phyloP scores from a whole-genome alignment of 2,329 filamentous ascomycete species.

The Xylariaceae sp. region DNA sequence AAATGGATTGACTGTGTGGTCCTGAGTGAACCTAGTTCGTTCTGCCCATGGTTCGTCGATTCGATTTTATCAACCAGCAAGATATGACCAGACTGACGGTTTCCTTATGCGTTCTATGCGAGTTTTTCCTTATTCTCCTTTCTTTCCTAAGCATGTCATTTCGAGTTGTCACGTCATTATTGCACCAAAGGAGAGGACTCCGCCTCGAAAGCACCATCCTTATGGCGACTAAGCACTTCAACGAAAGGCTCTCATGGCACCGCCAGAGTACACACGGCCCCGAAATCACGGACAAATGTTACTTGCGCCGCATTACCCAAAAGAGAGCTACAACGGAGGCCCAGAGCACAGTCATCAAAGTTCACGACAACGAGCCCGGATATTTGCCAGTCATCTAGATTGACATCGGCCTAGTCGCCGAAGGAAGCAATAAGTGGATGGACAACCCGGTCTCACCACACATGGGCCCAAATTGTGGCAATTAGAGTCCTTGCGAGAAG shows the following conservation, averaged over 20 bases:
- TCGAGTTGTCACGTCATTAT: conserved; percentile 31
- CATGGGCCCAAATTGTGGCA: neutral
- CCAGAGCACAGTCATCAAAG: neutral
- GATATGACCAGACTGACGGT: conserved; percentile 25
- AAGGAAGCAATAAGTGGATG: neutral
- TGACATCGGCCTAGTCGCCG: neutral
- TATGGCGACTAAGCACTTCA: neutral
- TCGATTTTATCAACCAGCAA: conserved; percentile 26
- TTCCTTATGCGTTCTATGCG: conserved; percentile 28
- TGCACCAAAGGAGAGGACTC: conserved; percentile 34
- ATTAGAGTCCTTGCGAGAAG: neutral
- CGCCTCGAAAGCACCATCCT: conserved; percentile 29
- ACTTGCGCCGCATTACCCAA: neutral
- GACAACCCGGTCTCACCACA: neutral
- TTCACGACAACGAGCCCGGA: neutral
- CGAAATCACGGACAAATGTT: neutral
- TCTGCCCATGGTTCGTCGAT: conserved; percentile 25
- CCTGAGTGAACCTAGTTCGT: conserved; percentile 7
- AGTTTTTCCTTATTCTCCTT: conserved; percentile 28
- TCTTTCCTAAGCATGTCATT: conserved; percentile 24
- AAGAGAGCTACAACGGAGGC: neutral
- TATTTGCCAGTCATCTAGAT: neutral
- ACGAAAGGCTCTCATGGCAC: neutral
- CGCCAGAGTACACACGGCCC: neutral
- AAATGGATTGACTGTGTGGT: conserved; percentile 1